Evolutionary conservation across 1,284 basidiomycete genomes (phyloP), one percentile per base, ranked within the genome.

Genomic region (Tremellales sp.): DNA sequence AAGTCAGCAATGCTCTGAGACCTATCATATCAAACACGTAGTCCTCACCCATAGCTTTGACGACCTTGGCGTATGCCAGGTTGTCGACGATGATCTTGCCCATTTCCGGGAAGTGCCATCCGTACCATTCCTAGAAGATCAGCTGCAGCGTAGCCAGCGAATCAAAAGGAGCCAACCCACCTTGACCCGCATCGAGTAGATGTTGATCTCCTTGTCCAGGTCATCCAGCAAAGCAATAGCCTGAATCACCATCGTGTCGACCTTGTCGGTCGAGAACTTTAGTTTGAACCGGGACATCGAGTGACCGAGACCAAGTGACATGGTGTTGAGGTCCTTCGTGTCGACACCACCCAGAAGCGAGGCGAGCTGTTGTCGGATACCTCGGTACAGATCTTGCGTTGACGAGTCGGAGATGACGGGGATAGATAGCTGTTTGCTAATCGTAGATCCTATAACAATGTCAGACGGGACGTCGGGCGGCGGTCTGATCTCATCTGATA

Each of bases 91-190:
- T 87, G 73, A 98, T 97, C 79, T 97, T 97, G 63, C 86, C 89
- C 87, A 98, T 90, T 76, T 98, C 94, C 10, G 94, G 94, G 82
- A 97, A 97, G 79, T 98, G 94, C 94, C 94, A 98, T 22, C 94
- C 94, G 69, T 97, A 98, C 94, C 94, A 98, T 81, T 97, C 94
- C 89, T 91, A 40, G 4, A n/a, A 46, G 44, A 33, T 10, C 29
- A 33, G n/a, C 29, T n/a, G n/a, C n/a, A n/a, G n/a, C n/a, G n/a
- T 35, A 7, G 19, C 17, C 19, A 40, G 19, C n/a, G 4, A 19
- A 35, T 22, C 35, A n/a, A 12, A 27, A n/a, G n/a, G n/a, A n/a
- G n/a, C n/a, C 15, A 12, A 64, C 79, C 21, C 56, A 89, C 89
- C 82, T 97, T 97, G 49, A 96, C 90, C 68, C 94, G 84, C 94